Evolutionary conservation across 768 basidiomycete species (phyloP), one percentile per base, ranked within the genome.

Genomic region (Rhodotorula toruloides): DNA sequence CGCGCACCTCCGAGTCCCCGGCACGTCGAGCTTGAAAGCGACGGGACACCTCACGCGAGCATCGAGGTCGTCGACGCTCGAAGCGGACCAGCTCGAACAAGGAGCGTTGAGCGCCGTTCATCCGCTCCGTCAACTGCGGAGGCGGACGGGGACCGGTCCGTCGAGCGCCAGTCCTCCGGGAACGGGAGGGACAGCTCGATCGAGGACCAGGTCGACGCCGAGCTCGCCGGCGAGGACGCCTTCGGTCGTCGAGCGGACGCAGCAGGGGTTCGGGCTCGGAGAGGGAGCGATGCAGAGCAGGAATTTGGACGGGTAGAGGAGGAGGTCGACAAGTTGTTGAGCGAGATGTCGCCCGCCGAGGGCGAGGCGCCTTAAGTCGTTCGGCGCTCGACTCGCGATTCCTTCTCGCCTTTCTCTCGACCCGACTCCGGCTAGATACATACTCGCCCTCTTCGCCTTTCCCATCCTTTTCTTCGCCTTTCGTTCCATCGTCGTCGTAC

Each of bases 321-420:
- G 49, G 61, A 71, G 60, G 70, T 71, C 34, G 65, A 67, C 48
- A 58, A 65, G 27, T 52, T 71, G 37, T 27, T 71, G 62, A 67
- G 53, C 50, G 69, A 71, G 58, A 61, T 69, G 63, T 54, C 53
- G 44, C 68, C 68, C 2, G 63, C 57, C 7, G 49, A 27, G 6
- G n/a, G 21, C 42, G 17, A 25, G 36, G 34, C 36, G 39, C n/a
- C 44, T n/a, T n/a, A n/a, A n/a, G 22, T 25, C 44, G 44, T 22
- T 25, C 8, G 19, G 21, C 8, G 21, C 44, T 46, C 44, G 44
- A 11, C 44, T 46, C 25, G 25, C 50, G 7, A 17, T 50, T 36
- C 12, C 50, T 32, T 32, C 50, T 36, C 21, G 29, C 31, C n/a
- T n/a, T n/a, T n/a, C n/a, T n/a, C n/a, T n/a, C n/a, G n/a, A n/a